A percentile compares a stretch with the other conserved stretches of the same genome.
Conservation (phyloP, 192 early-diverging fungal genomes). For the Powellomyces hirtus region DNA sequence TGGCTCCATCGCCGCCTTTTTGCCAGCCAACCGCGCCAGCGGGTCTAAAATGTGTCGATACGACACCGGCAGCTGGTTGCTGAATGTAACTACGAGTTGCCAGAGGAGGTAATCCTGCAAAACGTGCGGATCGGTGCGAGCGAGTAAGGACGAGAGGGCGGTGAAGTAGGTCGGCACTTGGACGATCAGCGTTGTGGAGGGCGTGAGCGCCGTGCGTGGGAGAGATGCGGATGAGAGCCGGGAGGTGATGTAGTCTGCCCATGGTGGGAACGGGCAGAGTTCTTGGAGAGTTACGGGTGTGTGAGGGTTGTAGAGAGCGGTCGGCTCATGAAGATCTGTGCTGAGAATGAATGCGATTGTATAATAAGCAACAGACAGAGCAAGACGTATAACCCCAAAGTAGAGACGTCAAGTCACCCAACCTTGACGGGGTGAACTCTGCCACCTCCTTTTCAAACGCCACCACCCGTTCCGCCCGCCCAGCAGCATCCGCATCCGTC, state of each 20-base stretch:
- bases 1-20: slow-evolving; percentile 16
- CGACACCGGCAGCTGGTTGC: not conserved
- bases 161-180: slow-evolving; percentile 11
- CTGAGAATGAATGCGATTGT: no score
- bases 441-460: slow-evolving; percentile 60
- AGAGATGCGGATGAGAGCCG: slow-evolving; percentile 3
- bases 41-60: not conserved
- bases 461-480: slow-evolving; percentile 48
- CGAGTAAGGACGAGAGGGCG: slow-evolving; percentile 2
- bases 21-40: slow-evolving; percentile 8
- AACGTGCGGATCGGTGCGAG: not conserved
- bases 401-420: no score
- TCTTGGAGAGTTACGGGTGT: slow-evolving; percentile 3
- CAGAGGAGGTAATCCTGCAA: slow-evolving; percentile 29
- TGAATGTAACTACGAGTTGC: not conserved
- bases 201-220: not conserved
- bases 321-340: no score
- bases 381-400: no score
- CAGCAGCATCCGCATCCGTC: no score
- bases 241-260: slow-evolving; percentile 15
- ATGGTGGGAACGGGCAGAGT: slow-evolving; percentile 3
- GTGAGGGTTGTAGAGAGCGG: slow-evolving; percentile 18
- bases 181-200: slow-evolving; percentile 18
- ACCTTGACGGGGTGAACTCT: slow-evolving; percentile 40
- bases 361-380: no score